These are phyloP conservation scores for Populus deltoides DNA, from an alignment of 345 rosid species.

Conservation along the genomic window DNA sequence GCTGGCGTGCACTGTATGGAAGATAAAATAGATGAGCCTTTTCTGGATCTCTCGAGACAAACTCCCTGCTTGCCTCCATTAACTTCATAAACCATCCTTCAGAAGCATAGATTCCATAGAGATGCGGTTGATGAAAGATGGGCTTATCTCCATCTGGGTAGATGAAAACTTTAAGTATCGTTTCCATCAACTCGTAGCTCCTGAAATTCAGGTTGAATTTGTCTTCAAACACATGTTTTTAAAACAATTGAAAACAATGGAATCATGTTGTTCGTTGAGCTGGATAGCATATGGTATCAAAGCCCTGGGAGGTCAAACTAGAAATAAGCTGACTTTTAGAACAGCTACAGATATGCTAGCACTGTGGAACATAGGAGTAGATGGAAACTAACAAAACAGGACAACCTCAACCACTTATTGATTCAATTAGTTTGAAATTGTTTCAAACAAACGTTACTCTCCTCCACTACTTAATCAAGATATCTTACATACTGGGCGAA, in stretches of 20 bases:
- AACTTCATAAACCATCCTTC: slow-evolving; percentile 98
- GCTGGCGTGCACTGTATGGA: slow-evolving; percentile 81
- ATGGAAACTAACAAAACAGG: no score
- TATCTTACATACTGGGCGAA: no score
- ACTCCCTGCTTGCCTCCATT: slow-evolving; percentile 66
- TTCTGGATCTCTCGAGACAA: slow-evolving; percentile 69
- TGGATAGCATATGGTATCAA: background rate
- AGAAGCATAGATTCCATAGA: slow-evolving; percentile 81
- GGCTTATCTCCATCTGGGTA: slow-evolving; percentile 76
- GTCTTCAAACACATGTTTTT: background rate
- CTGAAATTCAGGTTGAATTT: slow-evolving; percentile 33
- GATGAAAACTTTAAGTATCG: slow-evolving; percentile 69
- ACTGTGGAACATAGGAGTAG: background rate
- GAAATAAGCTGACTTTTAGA: background rate
- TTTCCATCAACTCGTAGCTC: slow-evolving; percentile 91
- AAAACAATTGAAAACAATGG: background rate
- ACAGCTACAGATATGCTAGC: background rate
- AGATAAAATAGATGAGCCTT: slow-evolving; percentile 87
- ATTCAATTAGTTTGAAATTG: no score
- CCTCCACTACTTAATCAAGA: no score
- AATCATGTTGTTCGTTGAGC: background rate
- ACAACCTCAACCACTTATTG: no score
- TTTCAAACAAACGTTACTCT: no score
- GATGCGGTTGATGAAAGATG: slow-evolving; percentile 69
- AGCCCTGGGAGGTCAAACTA: background rate